Conservation (phyloP, 345 rosid genomes). For the Laguncularia racemosa region DNA sequence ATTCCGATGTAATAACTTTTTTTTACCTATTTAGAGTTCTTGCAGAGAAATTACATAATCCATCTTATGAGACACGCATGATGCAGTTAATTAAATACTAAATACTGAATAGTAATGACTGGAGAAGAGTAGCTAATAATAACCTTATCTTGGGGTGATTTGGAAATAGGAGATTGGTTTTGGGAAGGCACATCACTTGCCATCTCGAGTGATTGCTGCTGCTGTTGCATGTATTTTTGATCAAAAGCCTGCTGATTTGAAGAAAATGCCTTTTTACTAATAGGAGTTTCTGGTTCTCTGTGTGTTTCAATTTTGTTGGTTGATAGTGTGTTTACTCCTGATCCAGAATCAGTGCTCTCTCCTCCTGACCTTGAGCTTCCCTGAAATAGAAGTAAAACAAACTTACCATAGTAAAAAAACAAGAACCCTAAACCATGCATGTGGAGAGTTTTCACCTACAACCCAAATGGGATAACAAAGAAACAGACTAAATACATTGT, state of each 20-base stretch:
- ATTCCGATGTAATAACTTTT: too few relatives aligned
- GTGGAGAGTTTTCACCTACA: background rate
- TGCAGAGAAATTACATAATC: too few relatives aligned
- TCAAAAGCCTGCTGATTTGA: conserved; percentile 34
- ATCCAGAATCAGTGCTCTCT: conserved; percentile 84
- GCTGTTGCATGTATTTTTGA: conserved; percentile 23
- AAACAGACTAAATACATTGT: too few relatives aligned
- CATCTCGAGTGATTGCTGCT: conserved; percentile 37
- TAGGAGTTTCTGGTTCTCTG: conserved; percentile 71
- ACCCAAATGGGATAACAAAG: background rate
- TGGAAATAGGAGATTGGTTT: conserved; percentile 47
- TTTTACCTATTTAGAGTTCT: too few relatives aligned
- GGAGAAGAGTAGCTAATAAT: conserved; percentile 1
- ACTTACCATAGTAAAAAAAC: conserved; percentile 2
- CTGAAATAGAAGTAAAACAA: conserved; percentile 30
- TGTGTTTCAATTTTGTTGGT: conserved; percentile 68
- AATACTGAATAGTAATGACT: too few relatives aligned
- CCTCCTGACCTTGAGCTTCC: conserved; percentile 83
- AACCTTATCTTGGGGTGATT: conserved; percentile 75
- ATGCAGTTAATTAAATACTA: too few relatives aligned
- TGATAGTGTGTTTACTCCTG: conserved; percentile 51
- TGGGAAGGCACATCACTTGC: conserved; percentile 46
- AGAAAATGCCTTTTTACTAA: conserved; percentile 48
- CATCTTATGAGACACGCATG: too few relatives aligned
- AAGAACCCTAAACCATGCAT: too few relatives aligned